Percentiles rank a stretch among this genome's conserved stretches.
Conservation (phyloP, 192 early-diverging fungal genomes). For the Linnemannia exigua region DNA sequence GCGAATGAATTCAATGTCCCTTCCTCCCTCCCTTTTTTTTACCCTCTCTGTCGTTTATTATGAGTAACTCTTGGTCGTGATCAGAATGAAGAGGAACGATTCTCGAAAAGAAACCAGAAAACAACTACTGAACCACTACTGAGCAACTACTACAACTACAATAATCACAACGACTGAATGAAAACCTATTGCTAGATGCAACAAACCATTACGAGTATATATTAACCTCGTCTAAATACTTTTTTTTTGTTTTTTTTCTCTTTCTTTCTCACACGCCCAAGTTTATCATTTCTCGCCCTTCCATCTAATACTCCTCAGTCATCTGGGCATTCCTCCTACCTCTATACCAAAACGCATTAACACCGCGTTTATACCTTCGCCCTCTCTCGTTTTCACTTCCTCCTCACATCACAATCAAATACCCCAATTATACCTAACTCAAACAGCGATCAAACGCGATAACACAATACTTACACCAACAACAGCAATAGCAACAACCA, state of each 20-base stretch:
- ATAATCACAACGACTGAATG: no score
- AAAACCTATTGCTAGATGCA: no score
- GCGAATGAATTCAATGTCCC: slow-evolving; percentile 3
- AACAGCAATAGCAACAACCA: background rate
- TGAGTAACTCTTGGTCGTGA: slow-evolving; percentile 7
- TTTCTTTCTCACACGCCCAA: no score
- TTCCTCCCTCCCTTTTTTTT: background rate
- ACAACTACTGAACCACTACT: background rate
- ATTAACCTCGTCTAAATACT: no score
- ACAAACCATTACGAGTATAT: no score
- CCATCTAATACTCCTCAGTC: background rate
- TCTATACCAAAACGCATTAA: background rate
- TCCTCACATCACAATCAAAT: no score
- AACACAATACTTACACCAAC: background rate
- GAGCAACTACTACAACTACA: background rate
- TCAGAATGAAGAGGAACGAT: background rate
- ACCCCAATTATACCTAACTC: background rate
- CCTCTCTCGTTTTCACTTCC: background rate
- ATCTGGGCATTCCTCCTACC: background rate
- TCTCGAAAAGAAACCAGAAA: background rate
- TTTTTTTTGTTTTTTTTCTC: no score
- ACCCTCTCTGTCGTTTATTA: background rate
- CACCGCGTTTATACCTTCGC: background rate
- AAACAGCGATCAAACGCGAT: no score
- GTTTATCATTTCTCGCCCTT: no score